Conservation (phyloP, 192 early-diverging fungal species). For the Gonapodya sp. region DNA sequence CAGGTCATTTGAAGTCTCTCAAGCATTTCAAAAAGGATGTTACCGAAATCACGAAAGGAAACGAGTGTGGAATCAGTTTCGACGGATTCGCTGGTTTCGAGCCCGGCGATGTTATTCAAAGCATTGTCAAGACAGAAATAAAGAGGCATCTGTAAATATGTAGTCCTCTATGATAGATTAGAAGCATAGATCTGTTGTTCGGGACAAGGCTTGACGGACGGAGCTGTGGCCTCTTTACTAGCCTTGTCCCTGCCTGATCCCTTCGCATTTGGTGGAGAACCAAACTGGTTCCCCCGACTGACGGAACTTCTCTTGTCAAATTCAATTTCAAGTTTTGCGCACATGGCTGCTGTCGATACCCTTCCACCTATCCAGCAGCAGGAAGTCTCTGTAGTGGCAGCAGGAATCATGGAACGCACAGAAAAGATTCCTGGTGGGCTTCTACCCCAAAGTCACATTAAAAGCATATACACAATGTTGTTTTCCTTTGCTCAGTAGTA, state of each 20-base stretch:
- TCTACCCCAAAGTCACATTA: not conserved
- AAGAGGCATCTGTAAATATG: not conserved
- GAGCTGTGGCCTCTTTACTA: not conserved
- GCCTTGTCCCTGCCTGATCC: too few relatives aligned
- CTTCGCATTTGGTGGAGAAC: too few relatives aligned
- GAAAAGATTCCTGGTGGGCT: not conserved
- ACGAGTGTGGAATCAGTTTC: conserved; percentile 91
- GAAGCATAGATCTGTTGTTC: not conserved
- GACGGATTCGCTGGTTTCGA: conserved; percentile 67
- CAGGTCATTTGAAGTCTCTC: conserved; percentile 59
- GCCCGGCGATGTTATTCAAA: conserved; percentile 75
- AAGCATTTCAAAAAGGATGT: conserved; percentile 87
- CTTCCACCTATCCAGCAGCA: not conserved
- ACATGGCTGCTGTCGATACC: not conserved
- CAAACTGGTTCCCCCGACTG: too few relatives aligned
- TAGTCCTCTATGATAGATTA: not conserved
- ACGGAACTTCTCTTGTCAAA: too few relatives aligned
- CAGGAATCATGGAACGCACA: not conserved
- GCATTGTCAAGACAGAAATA: conserved; percentile 43
- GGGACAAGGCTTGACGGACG: not conserved
- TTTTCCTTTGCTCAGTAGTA: not conserved
- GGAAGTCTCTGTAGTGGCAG: not conserved
- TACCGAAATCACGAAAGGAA: conserved; percentile 79
- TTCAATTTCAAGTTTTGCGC: too few relatives aligned
- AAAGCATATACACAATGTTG: not conserved